These are phyloP conservation scores for Debaryomyces singareniensis DNA, from an alignment of 1,139 yeast species.

Conservation along the genomic window DNA sequence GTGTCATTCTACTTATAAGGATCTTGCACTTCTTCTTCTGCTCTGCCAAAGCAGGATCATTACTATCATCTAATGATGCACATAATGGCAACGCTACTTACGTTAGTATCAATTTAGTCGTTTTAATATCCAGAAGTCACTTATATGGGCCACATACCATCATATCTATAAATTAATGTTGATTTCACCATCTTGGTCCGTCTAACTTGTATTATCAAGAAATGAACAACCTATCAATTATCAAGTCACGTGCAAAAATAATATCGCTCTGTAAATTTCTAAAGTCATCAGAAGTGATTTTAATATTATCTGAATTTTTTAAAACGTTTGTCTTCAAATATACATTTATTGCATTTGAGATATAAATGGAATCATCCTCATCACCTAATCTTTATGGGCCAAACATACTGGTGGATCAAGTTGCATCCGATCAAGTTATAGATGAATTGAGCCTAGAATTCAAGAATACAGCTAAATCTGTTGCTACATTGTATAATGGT, in stretches of 20 bases:
- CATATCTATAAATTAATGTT: constrained; percentile 64
- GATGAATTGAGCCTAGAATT: constrained; percentile 36
- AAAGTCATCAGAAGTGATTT: no score
- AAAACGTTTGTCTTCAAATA: no score
- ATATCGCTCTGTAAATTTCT: no score
- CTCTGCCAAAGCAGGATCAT: constrained; percentile 49
- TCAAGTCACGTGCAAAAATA: no score
- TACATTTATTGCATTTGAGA: no score
- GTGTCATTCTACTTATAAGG: constrained; percentile 68
- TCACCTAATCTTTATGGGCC: no score
- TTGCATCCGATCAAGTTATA: constrained; percentile 36
- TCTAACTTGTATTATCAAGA: no score
- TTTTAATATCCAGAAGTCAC: not conserved
- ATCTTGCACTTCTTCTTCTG: constrained; percentile 84
- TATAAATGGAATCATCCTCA: no score
- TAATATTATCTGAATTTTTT: no score
- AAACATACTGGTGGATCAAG: constrained; percentile 38
- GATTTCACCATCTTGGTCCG: constrained; percentile 67
- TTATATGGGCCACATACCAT: constrained; percentile 43
- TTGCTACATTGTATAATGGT: constrained; percentile 35
- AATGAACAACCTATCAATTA: no score
- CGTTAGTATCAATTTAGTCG: constrained; percentile 9
- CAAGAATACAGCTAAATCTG: constrained; percentile 41
- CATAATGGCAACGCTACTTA: constrained; percentile 74
- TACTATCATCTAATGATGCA: constrained; percentile 88